These are phyloP conservation scores for Herpetospermum pedunculosum DNA, from an alignment of 306 rosid species.

Conservation along the genomic window DNA sequence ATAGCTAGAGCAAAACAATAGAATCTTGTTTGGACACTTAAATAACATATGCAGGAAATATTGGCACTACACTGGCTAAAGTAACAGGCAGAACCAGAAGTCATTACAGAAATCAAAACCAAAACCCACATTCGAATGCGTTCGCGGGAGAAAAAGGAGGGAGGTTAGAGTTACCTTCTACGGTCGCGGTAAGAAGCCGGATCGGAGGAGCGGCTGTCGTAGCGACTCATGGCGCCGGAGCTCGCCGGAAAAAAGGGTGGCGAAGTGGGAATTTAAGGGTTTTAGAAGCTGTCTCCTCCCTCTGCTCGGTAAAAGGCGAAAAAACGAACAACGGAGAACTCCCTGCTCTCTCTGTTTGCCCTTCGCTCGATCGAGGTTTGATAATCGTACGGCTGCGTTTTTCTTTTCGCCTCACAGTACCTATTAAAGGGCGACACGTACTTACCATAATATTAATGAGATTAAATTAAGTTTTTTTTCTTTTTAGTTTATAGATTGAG, in stretches of 20 bases:
- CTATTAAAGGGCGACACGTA: background rate
- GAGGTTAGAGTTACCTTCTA: conserved; percentile 39
- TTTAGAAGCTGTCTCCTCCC: conserved; percentile 17
- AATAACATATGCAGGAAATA: background rate
- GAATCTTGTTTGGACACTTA: background rate
- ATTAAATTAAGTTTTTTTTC: too few relatives aligned
- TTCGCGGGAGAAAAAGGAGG: background rate
- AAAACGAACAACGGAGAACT: background rate
- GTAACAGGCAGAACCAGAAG: too few relatives aligned
- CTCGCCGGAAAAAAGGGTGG: background rate
- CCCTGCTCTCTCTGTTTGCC: too few relatives aligned
- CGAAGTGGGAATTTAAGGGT: conserved; percentile 16
- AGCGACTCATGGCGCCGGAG: conserved; percentile 62
- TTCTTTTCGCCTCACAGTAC: background rate
- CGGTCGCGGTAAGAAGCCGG: conserved; percentile 89
- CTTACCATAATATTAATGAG: too few relatives aligned
- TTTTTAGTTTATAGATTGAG: too few relatives aligned
- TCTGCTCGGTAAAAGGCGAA: background rate
- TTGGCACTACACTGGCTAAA: background rate
- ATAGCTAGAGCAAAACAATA: background rate
- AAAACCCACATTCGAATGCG: background rate
- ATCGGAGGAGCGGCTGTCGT: conserved; percentile 92
- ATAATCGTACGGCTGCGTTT: background rate
- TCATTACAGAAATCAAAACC: too few relatives aligned
- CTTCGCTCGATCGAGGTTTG: background rate